Evolutionary conservation across 2,329 filamentous ascomycete genomes (phyloP).

Genomic region (Fusarium albidum): DNA sequence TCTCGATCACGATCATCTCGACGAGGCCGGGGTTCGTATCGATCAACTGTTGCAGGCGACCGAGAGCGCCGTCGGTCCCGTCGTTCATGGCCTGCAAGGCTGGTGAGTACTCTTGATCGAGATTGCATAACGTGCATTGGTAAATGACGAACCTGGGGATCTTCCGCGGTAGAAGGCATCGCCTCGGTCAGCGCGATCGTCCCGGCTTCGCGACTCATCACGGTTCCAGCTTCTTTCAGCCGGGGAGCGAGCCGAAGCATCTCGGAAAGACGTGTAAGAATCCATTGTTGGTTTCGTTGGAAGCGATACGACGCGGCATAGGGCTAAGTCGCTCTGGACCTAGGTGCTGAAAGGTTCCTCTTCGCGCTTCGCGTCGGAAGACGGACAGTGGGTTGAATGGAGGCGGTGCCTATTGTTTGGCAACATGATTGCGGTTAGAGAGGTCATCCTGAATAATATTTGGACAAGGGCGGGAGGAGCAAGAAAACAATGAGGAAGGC

Average conservation of each 20-base stretch:
- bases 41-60: constrained; percentile 75
- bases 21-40: constrained; percentile 76
- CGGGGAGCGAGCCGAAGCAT: constrained; percentile 61
- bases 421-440: constrained; percentile 65
- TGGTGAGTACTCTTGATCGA: constrained; percentile 5
- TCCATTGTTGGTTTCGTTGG: constrained; percentile 54
- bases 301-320: constrained; percentile 28
- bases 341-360: constrained; percentile 10
- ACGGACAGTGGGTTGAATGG: constrained; percentile 39
- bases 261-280: constrained; percentile 62
- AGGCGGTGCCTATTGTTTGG: constrained; percentile 56
- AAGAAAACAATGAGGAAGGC: constrained; percentile 37
- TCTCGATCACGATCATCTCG: constrained; percentile 74
- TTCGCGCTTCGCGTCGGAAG: constrained; percentile 4
- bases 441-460: constrained; percentile 52
- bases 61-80: constrained; percentile 71
- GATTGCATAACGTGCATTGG: not conserved
- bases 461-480: constrained; percentile 33
- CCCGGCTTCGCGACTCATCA: constrained; percentile 60
- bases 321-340: constrained; percentile 5
- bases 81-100: constrained; percentile 60
- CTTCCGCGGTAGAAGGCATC: constrained; percentile 72
- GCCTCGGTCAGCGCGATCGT: constrained; percentile 54
- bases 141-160: constrained; percentile 70
- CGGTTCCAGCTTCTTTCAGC: constrained; percentile 62